Percentiles rank a stretch among this genome's conserved stretches.
These are phyloP conservation scores for Neurospora intermedia DNA, from an alignment of 495 filamentous ascomycete species.

Conservation along the genomic window DNA sequence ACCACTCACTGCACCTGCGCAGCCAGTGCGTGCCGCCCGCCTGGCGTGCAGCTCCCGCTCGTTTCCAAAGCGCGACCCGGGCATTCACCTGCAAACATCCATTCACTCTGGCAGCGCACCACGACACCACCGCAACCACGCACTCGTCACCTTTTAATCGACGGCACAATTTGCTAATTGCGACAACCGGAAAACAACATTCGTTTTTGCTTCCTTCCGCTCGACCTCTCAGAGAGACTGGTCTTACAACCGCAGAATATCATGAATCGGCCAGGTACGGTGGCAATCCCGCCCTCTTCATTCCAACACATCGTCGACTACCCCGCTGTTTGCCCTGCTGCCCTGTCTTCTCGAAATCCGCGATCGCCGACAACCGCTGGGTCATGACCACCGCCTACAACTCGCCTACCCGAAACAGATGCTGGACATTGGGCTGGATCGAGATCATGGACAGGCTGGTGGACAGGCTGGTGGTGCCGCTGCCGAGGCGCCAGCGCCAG, in stretches of 20 bases:
- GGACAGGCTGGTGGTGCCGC: background rate
- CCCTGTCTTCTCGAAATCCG: background rate
- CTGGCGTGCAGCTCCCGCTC: background rate
- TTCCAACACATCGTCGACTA: slow-evolving; percentile 16
- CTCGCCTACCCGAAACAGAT: background rate
- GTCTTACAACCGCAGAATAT: slow-evolving; percentile 10
- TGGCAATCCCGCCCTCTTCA: slow-evolving; percentile 16
- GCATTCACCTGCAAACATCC: background rate
- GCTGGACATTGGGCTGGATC: background rate
- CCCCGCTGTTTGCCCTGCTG: slow-evolving; percentile 23
- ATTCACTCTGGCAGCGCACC: background rate
- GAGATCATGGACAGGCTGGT: background rate
- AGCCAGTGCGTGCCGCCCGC: background rate
- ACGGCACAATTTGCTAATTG: background rate
- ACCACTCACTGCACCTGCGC: background rate
- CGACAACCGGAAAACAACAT: background rate
- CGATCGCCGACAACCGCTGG: background rate
- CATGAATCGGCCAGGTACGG: slow-evolving; percentile 51
- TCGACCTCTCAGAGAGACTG: background rate
- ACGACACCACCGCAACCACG: background rate
- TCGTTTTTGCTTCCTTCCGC: background rate
- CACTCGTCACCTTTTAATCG: background rate
- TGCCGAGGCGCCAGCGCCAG: background rate
- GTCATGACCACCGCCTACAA: background rate
- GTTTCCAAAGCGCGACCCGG: background rate